Evolutionary conservation across 2,329 filamentous ascomycete genomes (phyloP), one percentile per base, ranked within the genome.

Genomic region (Trichoderma semiorbis): DNA sequence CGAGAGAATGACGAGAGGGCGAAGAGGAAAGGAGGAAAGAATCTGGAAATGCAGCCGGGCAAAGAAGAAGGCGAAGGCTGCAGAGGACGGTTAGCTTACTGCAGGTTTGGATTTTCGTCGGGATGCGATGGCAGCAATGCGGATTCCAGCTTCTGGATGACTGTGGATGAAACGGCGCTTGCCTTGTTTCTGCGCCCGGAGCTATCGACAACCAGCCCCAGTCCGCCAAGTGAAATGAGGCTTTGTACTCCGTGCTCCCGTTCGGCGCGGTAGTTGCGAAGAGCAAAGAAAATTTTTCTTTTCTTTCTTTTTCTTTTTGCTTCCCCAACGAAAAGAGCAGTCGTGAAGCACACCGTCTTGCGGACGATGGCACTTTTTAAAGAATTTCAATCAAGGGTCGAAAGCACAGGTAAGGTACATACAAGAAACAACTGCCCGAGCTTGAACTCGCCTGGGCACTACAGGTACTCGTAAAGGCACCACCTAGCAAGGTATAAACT

Each of bases 91-190:
- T 60, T 60, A 47, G 66, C 39, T 47, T 47, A 30, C 47, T 55
- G 47, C 63, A 30, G 18, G 32, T 24, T 28, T 43, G 32, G 65
- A 68, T 68, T 32, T 43, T 57, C 50, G 36, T 43, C 26, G 53
- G 34, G 26, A 47, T 67, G 64, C 63, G 64, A 39, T 36, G 47
- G 34, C 24, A 60, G 53, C 43, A 47, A 30, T 39, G 53, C 65
- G 47, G 30, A 60, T 60, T 67, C 32, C 53, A 39, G 57, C 28
- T 66, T 36, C 34, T 66, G 58, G 34, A 62, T 16, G 32, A 30
- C 24, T 32, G 39, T 34, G 66, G 28, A 68, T 68, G 55, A 69
- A 61, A 61, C 66, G 66, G 66, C 66, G 36, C 66, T 69, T 69
- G 66, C 66, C 66, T 60, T 60, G 32, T 69, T 47, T 60, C 58